Evolutionary conservation across 2,329 filamentous ascomycete genomes (phyloP).

Genomic region (Fusarium sp.): DNA sequence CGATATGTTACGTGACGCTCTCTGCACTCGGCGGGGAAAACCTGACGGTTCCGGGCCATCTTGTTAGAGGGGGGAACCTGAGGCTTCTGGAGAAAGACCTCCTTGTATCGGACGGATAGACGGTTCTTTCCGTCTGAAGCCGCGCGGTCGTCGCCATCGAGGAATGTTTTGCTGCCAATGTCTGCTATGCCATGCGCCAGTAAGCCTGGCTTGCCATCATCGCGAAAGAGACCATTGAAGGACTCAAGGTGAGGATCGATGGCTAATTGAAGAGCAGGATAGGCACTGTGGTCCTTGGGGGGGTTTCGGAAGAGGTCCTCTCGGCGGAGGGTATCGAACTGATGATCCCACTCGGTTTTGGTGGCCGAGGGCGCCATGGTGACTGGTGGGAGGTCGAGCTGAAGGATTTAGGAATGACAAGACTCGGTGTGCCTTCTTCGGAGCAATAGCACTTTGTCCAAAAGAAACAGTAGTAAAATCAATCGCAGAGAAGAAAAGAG

Average conservation of each 20-base stretch:
- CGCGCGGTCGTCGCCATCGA: conserved; percentile 81
- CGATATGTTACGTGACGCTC: conserved; percentile 93
- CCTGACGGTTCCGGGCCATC: conserved; percentile 83
- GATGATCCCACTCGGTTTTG: conserved; percentile 81
- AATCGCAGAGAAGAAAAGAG: neutral
- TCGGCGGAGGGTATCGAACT: conserved; percentile 87
- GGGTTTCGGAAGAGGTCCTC: conserved; percentile 91
- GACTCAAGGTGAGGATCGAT: conserved; percentile 93
- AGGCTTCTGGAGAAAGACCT: conserved; percentile 86
- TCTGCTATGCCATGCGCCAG: conserved; percentile 83
- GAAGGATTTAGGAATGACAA: conserved; percentile 11
- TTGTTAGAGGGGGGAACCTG: conserved; percentile 86
- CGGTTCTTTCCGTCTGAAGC: conserved; percentile 74
- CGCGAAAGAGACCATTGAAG: conserved; percentile 89
- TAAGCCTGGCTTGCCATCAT: conserved; percentile 69
- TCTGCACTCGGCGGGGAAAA: conserved; percentile 92
- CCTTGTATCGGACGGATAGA: conserved; percentile 81
- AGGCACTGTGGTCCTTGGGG: conserved; percentile 87
- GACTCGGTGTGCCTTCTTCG: conserved; percentile 3
- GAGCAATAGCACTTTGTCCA: conserved; percentile 3
- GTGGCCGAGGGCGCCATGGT: conserved; percentile 70
- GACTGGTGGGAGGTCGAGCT: conserved; percentile 23
- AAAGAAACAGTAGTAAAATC: neutral
- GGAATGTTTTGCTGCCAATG: conserved; percentile 88
- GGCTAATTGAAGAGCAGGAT: conserved; percentile 86